These are phyloP conservation scores for Phlebiopsis flavidoalba DNA, from an alignment of 768 basidiomycete species.

Conservation along the genomic window DNA sequence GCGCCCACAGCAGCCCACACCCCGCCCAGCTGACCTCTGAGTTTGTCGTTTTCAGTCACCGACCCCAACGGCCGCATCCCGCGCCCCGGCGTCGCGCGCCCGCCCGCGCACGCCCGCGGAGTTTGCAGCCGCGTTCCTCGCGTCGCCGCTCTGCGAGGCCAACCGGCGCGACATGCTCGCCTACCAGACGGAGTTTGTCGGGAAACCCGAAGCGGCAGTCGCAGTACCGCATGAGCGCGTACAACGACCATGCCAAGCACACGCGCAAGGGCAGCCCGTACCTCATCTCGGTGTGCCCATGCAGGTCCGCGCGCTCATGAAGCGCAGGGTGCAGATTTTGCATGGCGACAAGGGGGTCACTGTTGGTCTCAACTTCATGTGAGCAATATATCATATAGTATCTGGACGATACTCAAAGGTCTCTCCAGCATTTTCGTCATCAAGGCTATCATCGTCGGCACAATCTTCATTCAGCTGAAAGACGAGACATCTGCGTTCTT, in stretches of 20 bases:
- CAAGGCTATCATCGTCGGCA: conserved; percentile 53
- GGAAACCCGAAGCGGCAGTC: conserved; percentile 35
- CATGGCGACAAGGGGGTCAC: conserved; percentile 21
- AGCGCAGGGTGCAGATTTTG: conserved; percentile 30
- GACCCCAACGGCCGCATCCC: conserved; percentile 54
- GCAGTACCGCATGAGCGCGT: conserved; percentile 43
- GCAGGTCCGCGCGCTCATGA: conserved; percentile 32
- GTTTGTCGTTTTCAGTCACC: conserved; percentile 35
- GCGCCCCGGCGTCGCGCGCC: conserved; percentile 31
- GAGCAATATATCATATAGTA: conserved; percentile 18
- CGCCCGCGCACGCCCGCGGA: conserved; percentile 53
- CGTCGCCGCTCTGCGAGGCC: conserved; percentile 32
- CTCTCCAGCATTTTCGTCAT: conserved; percentile 47
- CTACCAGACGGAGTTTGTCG: conserved; percentile 41
- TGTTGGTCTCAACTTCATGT: neutral
- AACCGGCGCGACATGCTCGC: conserved; percentile 44
- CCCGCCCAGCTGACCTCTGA: neutral
- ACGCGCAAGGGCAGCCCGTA: conserved; percentile 35
- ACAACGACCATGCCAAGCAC: conserved; percentile 45
- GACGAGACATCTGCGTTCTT: conserved; percentile 58
- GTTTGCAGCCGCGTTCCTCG: conserved; percentile 37
- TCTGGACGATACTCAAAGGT: conserved; percentile 29
- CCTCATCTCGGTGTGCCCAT: conserved; percentile 30
- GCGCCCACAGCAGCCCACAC: neutral
- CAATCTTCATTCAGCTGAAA: conserved; percentile 55